These are phyloP conservation scores for Cyclotella atomus DNA, from an alignment of 108 stramenopile species.

Conservation along the genomic window DNA sequence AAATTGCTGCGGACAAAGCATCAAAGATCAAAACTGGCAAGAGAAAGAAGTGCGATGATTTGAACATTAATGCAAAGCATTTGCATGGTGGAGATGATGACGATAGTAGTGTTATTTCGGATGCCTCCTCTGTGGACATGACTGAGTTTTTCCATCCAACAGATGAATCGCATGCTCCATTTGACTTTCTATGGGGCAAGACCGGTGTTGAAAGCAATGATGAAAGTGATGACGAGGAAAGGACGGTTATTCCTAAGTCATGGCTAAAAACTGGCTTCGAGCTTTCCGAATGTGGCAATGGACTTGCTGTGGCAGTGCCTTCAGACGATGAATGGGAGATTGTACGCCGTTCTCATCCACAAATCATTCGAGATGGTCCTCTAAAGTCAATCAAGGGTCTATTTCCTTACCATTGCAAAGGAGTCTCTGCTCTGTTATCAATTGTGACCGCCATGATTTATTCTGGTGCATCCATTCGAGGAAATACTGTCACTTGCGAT, in stretches of 20 bases:
- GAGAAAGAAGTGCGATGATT: slow-evolving; percentile 25
- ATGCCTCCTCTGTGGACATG: slow-evolving; percentile 18
- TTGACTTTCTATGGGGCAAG: slow-evolving; percentile 30
- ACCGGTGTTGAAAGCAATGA: slow-evolving; percentile 12
- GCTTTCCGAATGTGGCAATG: slow-evolving; percentile 42
- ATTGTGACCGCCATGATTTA: slow-evolving; percentile 75
- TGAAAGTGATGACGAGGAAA: slow-evolving; percentile 32
- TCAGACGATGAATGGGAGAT: slow-evolving; percentile 35
- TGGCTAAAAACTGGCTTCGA: slow-evolving; percentile 50
- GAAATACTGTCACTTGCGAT: slow-evolving; percentile 39
- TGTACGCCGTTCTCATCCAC: slow-evolving; percentile 11
- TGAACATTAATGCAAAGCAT: neutral
- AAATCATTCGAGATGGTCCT: slow-evolving; percentile 29
- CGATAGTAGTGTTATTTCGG: slow-evolving; percentile 18
- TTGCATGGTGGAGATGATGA: slow-evolving; percentile 16
- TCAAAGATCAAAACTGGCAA: neutral
- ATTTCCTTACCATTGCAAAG: slow-evolving; percentile 75
- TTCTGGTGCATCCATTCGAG: slow-evolving; percentile 72
- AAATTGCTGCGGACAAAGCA: neutral
- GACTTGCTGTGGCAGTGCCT: slow-evolving; percentile 21
- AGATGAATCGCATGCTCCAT: slow-evolving; percentile 13
- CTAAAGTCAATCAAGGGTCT: slow-evolving; percentile 28
- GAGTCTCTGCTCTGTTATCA: slow-evolving; percentile 64
- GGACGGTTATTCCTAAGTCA: slow-evolving; percentile 18
- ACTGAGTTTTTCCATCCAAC: slow-evolving; percentile 17